Evolutionary conservation across 805 yeast species (phyloP), one percentile per base, ranked within the genome.

Genomic region (Candida loeiensis): DNA sequence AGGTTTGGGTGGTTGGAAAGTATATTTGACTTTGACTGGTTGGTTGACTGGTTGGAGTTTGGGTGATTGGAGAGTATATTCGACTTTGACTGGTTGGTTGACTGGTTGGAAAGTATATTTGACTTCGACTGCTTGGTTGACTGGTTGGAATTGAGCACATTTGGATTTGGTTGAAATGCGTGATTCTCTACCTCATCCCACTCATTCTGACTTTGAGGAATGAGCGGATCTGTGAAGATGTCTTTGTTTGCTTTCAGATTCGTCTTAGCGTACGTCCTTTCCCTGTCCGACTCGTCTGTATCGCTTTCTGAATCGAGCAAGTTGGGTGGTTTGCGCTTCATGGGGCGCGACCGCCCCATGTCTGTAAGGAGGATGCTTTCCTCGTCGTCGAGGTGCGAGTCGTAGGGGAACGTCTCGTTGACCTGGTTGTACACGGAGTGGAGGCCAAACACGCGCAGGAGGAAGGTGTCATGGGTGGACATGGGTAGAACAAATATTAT

Each of bases 381-480:
- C 19, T 33, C 41, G 7, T 38, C 41, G n/a, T 36, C 39, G 29
- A 19, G 24, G 34, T 4, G 22, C 17, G 27, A 25, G 3, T 32
- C 37, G 53, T 57, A 66, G 34, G 59, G 67, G 48, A 61, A 63
- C 43, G 62, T 64, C 21, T 67, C 71, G 18, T 63, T 58, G 12
- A 64, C 49, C 44, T 64, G 71, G 46, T 63, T 68, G 48, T 69
- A 69, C 8, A 69, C 59, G 6, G 74, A 68, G 40, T 68, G 66
- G 27, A 69, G 59, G 3, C 85, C 86, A 58, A 80, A 79, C 16
- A 80, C 82, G 30, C 85, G 65, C 7, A 83, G 78, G 44, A 80
- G 64, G 51, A 80, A 80, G 4, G 85, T 80, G 49, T 78, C 79
- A 39, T 64, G 64, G 42, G 22, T 18, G n/a, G 42, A 36, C 39